Evolutionary conservation across 805 yeast species (phyloP).

Genomic region (Suhomyces vadensis): DNA sequence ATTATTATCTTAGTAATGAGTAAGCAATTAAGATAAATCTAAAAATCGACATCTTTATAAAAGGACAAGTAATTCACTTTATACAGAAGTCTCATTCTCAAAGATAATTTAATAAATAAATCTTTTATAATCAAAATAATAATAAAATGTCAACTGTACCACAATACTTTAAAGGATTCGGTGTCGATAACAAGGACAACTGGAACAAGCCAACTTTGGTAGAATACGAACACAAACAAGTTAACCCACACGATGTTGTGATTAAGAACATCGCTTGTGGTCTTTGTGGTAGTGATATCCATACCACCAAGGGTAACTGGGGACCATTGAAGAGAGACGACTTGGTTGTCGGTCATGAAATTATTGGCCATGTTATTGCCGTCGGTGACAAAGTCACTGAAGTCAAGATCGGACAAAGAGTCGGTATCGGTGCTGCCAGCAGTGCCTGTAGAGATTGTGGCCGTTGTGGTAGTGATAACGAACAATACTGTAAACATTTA

Average conservation of each 20-base stretch:
- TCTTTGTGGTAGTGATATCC: slow-evolving; percentile 64
- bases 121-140: too few species aligned
- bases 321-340: slow-evolving; percentile 35
- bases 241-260: slow-evolving; percentile 20
- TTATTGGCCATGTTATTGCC: slow-evolving; percentile 42
- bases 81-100: too few species aligned
- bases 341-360: slow-evolving; percentile 49
- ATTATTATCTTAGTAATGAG: too few species aligned
- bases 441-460: slow-evolving; percentile 50
- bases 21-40: too few species aligned
- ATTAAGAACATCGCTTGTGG: slow-evolving; percentile 27
- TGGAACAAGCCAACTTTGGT: slow-evolving; percentile 59
- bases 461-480: slow-evolving; percentile 24
- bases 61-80: too few species aligned
- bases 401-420: slow-evolving; percentile 68
- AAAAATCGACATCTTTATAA: too few species aligned
- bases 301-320: slow-evolving; percentile 56
- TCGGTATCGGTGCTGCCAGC: slow-evolving; percentile 76
- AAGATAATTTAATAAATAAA: too few species aligned
- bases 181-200: slow-evolving; percentile 48
- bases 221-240: slow-evolving; percentile 48
- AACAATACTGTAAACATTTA: slow-evolving; percentile 37
- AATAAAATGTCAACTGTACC: slow-evolving; percentile 30
- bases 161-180: slow-evolving; percentile 62
- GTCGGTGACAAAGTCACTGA: slow-evolving; percentile 58